These are phyloP conservation scores for Mycosphaerelloides madeirae DNA, from an alignment of 2,329 filamentous ascomycete species.

Conservation along the genomic window DNA sequence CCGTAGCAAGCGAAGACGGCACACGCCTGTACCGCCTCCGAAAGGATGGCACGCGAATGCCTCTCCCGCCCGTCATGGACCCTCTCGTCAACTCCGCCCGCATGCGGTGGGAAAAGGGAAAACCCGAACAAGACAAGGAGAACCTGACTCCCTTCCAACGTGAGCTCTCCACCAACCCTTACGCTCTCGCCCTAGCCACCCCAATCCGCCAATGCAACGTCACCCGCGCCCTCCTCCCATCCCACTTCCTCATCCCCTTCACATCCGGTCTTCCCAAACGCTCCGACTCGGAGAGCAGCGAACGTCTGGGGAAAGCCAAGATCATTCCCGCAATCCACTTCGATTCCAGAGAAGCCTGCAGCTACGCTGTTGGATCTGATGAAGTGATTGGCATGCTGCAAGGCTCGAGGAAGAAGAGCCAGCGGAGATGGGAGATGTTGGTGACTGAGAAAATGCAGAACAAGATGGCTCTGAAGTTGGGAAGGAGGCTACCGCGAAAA, in stretches of 20 bases:
- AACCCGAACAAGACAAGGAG: conserved; percentile 39
- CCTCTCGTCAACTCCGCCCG: conserved; percentile 36
- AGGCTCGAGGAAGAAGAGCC: no score
- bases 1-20: conserved; percentile 27
- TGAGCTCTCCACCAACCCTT: conserved; percentile 59
- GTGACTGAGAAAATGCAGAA: no score
- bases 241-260: conserved; percentile 54
- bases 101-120: conserved; percentile 37
- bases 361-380: no score
- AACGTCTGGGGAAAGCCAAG: no score
- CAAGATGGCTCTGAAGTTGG: no score
- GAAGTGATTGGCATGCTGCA: no score
- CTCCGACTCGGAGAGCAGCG: no score
- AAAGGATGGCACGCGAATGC: conserved; percentile 36
- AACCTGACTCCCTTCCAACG: conserved; percentile 50
- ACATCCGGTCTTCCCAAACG: background rate
- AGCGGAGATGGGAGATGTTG: no score
- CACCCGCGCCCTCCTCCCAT: conserved; percentile 50
- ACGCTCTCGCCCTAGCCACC: conserved; percentile 58
- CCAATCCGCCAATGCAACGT: conserved; percentile 55
- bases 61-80: conserved; percentile 48
- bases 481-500: no score
- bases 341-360: no score
- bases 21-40: conserved; percentile 32
- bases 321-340: no score